Evolutionary conservation across 306 rosid species (phyloP), one percentile per base, ranked within the genome.

Genomic region (Trichosanthes cucumerina): DNA sequence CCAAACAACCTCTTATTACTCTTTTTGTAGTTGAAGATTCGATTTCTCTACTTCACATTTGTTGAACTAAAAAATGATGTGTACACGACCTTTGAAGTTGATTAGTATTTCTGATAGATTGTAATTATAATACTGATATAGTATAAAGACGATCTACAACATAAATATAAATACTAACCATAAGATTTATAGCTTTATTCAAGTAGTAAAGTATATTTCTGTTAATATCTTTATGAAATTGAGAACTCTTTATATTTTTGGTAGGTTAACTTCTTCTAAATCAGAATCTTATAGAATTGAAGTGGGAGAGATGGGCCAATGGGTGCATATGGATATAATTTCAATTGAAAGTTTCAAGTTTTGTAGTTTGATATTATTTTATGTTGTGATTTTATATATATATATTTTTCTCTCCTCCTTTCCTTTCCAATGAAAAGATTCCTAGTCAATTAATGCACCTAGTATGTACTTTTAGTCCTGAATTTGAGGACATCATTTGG

Each of bases 401-500:
- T 53, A 4, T 46, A 11, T 11, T 26, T 4, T 26, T 0, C 26
- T 0, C 26, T 1, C 13, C 31, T 39, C 21, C 5, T 68, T 66
- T 66, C 33, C 0, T 68, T 68, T 68, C 75, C 31, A 11, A 68
- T 41, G 53, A 68, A 21, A 68, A 41, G 75, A 68, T 39, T 71
- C 56, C 21, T 71, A 71, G 54, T 72, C 41, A 72, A 72, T 68
- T 68, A 47, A 72, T 26, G 36, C 39, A 14, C 39, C 12, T 46
- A 1, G 53, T 21, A 38, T n/a, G 31, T 5, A 41, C 53, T 39
- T 68, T 68, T 68, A 69, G 34, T 69, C 54, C 54, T 69, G 53
- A 69, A 69, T 21, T 66, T 66, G 73, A 66, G 74, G 50, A 18
- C 28, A 41, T 41, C 34, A 68, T 68, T 68, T 64, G 71, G 71